Evolutionary conservation across 129 eudicot species (phyloP).

Genomic region (Artemisia tridentata): DNA sequence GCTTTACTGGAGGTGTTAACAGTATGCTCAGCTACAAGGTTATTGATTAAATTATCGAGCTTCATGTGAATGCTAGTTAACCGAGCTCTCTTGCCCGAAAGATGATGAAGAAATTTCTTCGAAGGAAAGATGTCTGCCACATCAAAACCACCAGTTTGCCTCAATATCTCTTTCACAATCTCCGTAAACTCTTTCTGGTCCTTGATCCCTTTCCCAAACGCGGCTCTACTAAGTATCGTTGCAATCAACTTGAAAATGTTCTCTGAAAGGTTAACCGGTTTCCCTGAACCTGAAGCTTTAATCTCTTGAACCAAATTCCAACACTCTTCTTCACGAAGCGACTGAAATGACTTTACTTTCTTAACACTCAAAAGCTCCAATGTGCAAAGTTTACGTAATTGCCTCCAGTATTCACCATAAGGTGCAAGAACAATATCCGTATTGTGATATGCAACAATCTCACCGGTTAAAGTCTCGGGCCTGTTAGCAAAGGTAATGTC

Average conservation of each 20-base stretch:
- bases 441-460: slow-evolving; percentile 25
- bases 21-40: slow-evolving; percentile 24
- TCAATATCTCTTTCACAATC: slow-evolving; percentile 26
- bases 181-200: slow-evolving; percentile 21
- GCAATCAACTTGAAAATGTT: slow-evolving; percentile 17
- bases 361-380: slow-evolving; percentile 32
- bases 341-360: slow-evolving; percentile 33
- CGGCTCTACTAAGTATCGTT: slow-evolving; percentile 24
- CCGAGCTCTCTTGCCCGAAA: slow-evolving; percentile 28
- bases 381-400: slow-evolving; percentile 33
- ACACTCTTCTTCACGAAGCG: slow-evolving; percentile 29
- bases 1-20: background rate
- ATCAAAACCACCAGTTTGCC: slow-evolving; percentile 33
- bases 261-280: slow-evolving; percentile 20
- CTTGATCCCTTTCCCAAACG: slow-evolving; percentile 34
- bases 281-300: slow-evolving; percentile 24
- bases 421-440: slow-evolving; percentile 34
- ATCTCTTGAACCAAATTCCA: slow-evolving; percentile 29
- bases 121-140: slow-evolving; percentile 39
- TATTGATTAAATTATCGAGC: slow-evolving; percentile 31
- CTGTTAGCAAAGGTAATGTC: slow-evolving; percentile 31
- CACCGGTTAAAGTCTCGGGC: slow-evolving; percentile 28
- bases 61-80: slow-evolving; percentile 21
- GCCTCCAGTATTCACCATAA: slow-evolving; percentile 33
- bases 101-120: slow-evolving; percentile 19